phyloP scores from a whole-genome alignment of 2,329 filamentous ascomycete species.

The Neophaeococcomyces aloes region DNA sequence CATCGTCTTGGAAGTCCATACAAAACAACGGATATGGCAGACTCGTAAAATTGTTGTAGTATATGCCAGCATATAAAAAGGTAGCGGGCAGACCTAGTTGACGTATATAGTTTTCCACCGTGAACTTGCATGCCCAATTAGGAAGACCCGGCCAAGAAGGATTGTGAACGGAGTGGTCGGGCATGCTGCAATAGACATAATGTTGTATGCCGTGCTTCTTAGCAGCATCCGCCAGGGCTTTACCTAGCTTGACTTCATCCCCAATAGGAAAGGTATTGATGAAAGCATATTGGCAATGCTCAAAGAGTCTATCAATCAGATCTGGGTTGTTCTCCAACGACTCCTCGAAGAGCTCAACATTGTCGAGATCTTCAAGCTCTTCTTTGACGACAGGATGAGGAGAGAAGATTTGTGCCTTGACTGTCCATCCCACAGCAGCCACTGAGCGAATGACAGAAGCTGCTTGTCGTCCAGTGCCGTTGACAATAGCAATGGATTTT shows the following conservation, averaged over 20 bases:
- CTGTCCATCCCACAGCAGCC: constrained; percentile 83
- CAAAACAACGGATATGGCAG: constrained; percentile 87
- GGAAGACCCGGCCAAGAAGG: constrained; percentile 70
- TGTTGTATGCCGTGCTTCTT: constrained; percentile 70
- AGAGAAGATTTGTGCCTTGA: constrained; percentile 83
- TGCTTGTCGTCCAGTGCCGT: constrained; percentile 89
- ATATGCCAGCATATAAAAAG: constrained; percentile 93
- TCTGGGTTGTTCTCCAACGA: constrained; percentile 58
- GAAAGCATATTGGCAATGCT: constrained; percentile 77
- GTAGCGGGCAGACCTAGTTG: constrained; percentile 74
- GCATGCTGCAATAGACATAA: constrained; percentile 95
- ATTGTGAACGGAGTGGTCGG: constrained; percentile 76
- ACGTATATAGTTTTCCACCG: constrained; percentile 82
- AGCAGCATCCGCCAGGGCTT: constrained; percentile 77
- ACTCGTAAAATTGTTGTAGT: constrained; percentile 98
- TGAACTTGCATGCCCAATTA: constrained; percentile 85
- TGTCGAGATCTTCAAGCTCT: constrained; percentile 71
- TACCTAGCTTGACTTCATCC: constrained; percentile 82
- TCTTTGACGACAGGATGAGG: constrained; percentile 77
- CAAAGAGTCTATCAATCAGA: constrained; percentile 68
- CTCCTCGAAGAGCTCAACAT: constrained; percentile 63
- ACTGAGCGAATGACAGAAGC: constrained; percentile 91
- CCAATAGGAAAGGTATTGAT: constrained; percentile 91
- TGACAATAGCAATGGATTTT: constrained; percentile 88
- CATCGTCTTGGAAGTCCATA: constrained; percentile 77